Conservation (phyloP, 1,284 basidiomycete genomes). For the Pyrrhoderma noxium region DNA sequence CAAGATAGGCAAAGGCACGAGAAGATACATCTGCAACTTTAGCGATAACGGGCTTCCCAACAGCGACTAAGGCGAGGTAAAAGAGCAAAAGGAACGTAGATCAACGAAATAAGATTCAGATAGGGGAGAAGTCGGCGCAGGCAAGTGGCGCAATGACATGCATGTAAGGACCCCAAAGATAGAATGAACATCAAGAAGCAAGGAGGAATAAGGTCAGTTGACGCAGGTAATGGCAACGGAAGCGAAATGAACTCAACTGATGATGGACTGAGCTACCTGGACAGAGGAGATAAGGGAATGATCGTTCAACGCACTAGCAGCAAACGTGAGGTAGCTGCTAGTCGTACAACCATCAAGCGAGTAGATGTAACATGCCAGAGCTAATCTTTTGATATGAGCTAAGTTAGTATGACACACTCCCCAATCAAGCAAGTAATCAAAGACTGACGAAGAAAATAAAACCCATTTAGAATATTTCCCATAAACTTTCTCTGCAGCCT, state of each 20-base stretch:
- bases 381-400: slow-evolving; percentile 48
- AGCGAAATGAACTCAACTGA: slow-evolving; percentile 34
- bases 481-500: slow-evolving; percentile 46
- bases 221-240: neutral
- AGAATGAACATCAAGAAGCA: neutral
- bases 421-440: no score
- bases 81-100: neutral
- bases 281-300: slow-evolving; percentile 65
- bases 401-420: no score
- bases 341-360: slow-evolving; percentile 68
- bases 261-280: slow-evolving; percentile 48
- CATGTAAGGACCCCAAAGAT: neutral
- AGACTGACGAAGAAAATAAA: slow-evolving; percentile 51
- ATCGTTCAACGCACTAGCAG: slow-evolving; percentile 50
- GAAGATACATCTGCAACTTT: slow-evolving; percentile 69
- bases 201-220: neutral
- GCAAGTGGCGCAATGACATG: neutral
- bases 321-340: slow-evolving; percentile 56
- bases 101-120: neutral
- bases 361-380: slow-evolving; percentile 69
- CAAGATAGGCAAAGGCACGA: slow-evolving; percentile 50
- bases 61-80: slow-evolving; percentile 35
- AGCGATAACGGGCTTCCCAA: slow-evolving; percentile 75
- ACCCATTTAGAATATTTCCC: slow-evolving; percentile 51
- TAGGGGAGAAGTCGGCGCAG: neutral